These are phyloP conservation scores for Metschnikowia lunata DNA, from an alignment of 805 yeast genomes.

Conservation along the genomic window DNA sequence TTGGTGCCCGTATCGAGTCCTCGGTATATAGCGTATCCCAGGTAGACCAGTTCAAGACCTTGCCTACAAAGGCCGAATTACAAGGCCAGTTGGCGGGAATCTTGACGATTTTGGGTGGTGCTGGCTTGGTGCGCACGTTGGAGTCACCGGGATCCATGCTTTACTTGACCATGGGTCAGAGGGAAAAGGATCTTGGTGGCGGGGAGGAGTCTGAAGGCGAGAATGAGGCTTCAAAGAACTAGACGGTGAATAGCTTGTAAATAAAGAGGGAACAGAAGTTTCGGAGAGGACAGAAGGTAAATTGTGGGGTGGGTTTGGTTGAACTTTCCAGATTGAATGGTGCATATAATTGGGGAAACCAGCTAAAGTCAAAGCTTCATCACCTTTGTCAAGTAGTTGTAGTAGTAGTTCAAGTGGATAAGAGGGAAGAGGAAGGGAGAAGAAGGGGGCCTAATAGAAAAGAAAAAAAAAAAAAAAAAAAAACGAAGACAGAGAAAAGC, in stretches of 20 bases:
- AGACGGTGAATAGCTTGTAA: conserved; percentile 5
- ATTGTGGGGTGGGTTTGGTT: background rate
- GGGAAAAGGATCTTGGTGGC: conserved; percentile 39
- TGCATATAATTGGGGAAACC: too few relatives aligned
- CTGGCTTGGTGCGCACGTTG: conserved; percentile 79
- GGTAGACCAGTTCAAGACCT: conserved; percentile 60
- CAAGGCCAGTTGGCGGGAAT: conserved; percentile 82
- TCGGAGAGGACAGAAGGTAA: background rate
- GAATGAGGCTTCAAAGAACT: background rate
- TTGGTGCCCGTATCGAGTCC: conserved; percentile 81
- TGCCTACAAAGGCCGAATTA: conserved; percentile 67
- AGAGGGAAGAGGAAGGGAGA: too few relatives aligned
- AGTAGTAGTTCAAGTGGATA: too few relatives aligned
- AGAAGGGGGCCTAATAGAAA: too few relatives aligned
- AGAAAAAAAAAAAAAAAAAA: too few relatives aligned
- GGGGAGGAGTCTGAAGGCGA: conserved; percentile 10
- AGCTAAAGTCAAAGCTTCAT: too few relatives aligned
- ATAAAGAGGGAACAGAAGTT: conserved; percentile 2
- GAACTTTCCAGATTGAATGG: background rate
- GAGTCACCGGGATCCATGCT: conserved; percentile 63
- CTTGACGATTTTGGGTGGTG: conserved; percentile 82
- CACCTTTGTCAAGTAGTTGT: too few relatives aligned
- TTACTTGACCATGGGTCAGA: conserved; percentile 71
- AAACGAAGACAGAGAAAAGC: too few relatives aligned
- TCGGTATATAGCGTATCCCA: conserved; percentile 48